Percentiles rank a stretch among this genome's conserved stretches.
Evolutionary conservation across 257 asterid species (phyloP).

Genomic region (Scutellaria minor): DNA sequence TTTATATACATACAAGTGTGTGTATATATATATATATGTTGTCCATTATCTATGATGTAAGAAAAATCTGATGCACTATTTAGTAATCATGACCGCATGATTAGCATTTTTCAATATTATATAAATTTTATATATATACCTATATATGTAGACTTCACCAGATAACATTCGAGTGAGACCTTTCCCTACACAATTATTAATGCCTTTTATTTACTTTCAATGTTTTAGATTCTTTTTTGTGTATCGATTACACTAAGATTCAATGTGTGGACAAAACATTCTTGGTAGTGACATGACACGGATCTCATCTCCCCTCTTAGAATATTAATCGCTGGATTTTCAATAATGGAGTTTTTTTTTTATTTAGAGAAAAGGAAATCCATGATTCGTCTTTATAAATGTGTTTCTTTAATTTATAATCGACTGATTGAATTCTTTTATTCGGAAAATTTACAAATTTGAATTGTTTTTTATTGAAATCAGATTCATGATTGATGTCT

Average conservation of each 20-base stretch:
- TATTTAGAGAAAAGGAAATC: no score
- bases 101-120: conserved; percentile 36
- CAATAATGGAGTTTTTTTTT: conserved; percentile 11
- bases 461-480: no score
- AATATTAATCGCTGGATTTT: conserved; percentile 31
- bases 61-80: conserved; percentile 31
- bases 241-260: conserved; percentile 36
- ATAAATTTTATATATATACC: conserved; percentile 26
- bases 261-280: conserved; percentile 50
- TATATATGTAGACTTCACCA: conserved; percentile 30
- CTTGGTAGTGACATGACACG: conserved; percentile 51
- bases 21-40: conserved; percentile 6
- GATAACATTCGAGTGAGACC: conserved; percentile 42
- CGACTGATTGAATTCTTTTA: no score
- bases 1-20: background rate
- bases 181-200: conserved; percentile 47
- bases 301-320: conserved; percentile 35
- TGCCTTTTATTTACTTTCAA: conserved; percentile 38
- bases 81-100: conserved; percentile 62
- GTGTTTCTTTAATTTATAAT: no score
- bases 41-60: conserved; percentile 37
- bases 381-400: no score
- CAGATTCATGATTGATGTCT: no score
- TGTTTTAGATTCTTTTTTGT: conserved; percentile 25
- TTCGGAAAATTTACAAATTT: no score